A percentile compares a stretch with the other conserved stretches of the same genome.
Conservation (phyloP, 1,284 basidiomycete genomes). For the Leucoagaricus sp. region DNA sequence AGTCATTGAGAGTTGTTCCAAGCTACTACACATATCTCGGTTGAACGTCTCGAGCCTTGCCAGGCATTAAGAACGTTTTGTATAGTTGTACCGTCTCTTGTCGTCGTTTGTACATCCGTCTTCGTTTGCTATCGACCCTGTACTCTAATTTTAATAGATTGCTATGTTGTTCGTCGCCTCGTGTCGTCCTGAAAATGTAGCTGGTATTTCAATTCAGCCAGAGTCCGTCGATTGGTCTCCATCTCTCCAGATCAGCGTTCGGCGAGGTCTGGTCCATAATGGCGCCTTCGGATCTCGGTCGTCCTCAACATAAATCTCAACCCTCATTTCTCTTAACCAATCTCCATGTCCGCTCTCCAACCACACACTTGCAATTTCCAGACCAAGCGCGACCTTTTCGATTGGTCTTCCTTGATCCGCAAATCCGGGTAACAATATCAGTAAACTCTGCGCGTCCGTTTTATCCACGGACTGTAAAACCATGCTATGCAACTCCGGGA, state of each 20-base stretch:
- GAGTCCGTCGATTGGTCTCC: not conserved
- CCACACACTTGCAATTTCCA: constrained; percentile 7
- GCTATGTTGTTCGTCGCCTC: too few species aligned
- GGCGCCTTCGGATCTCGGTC: not conserved
- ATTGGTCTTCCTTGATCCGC: constrained; percentile 7
- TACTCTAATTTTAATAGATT: too few species aligned
- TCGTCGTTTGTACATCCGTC: not conserved
- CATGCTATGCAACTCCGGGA: constrained; percentile 8
- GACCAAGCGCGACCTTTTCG: constrained; percentile 7
- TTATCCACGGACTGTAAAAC: constrained; percentile 10
- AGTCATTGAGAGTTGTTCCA: constrained; percentile 33
- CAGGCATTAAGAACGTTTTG: not conserved
- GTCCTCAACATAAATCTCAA: constrained; percentile 6
- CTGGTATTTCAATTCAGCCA: too few species aligned
- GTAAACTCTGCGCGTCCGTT: constrained; percentile 9
- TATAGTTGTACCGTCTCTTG: not conserved
- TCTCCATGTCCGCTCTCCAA: constrained; percentile 10
- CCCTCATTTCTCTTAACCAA: constrained; percentile 7
- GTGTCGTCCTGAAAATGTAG: too few species aligned
- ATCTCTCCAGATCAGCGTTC: not conserved
- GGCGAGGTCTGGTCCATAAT: constrained; percentile 4
- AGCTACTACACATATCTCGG: constrained; percentile 33
- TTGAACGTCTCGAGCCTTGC: not conserved
- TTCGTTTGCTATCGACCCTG: too few species aligned
- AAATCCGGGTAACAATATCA: constrained; percentile 8